These are phyloP conservation scores for Pichia ethanolica DNA, from an alignment of 805 yeast genomes.

Conservation along the genomic window DNA sequence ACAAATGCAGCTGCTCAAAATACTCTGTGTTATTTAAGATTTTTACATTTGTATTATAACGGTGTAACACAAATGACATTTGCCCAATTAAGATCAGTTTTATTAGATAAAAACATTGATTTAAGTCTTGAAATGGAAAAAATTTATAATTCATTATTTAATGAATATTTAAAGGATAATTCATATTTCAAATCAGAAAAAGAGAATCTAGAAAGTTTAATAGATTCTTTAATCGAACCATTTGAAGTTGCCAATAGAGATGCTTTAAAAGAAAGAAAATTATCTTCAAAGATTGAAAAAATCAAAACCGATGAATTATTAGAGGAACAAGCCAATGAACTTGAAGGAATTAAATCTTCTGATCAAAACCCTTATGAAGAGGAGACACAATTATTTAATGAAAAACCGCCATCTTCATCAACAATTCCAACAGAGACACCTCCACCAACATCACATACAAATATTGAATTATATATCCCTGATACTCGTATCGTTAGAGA, in stretches of 20 bases:
- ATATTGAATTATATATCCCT: constrained; percentile 10
- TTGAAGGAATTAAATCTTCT: neutral
- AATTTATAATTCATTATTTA: constrained; percentile 63
- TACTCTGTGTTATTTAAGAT: constrained; percentile 66
- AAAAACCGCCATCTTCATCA: neutral
- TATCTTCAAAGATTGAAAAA: constrained; percentile 23
- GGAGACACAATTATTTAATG: neutral
- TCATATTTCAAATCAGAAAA: constrained; percentile 67
- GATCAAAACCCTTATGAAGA: neutral
- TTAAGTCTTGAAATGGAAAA: constrained; percentile 55
- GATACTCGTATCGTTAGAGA: constrained; percentile 11
- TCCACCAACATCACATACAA: neutral
- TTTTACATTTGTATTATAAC: constrained; percentile 59
- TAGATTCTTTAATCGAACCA: constrained; percentile 37
- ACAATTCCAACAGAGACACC: neutral
- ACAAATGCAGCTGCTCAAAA: constrained; percentile 57
- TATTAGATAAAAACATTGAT: constrained; percentile 40
- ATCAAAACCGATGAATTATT: constrained; percentile 15
- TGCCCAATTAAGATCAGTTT: constrained; percentile 55
- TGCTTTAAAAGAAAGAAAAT: constrained; percentile 29
- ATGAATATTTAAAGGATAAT: constrained; percentile 57
- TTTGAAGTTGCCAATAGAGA: constrained; percentile 36
- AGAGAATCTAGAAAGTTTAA: constrained; percentile 52
- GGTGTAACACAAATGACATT: constrained; percentile 49
- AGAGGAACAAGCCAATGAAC: constrained; percentile 3